Conservation (phyloP, 495 filamentous ascomycete species). For the Xanthoparmelia taractica region DNA sequence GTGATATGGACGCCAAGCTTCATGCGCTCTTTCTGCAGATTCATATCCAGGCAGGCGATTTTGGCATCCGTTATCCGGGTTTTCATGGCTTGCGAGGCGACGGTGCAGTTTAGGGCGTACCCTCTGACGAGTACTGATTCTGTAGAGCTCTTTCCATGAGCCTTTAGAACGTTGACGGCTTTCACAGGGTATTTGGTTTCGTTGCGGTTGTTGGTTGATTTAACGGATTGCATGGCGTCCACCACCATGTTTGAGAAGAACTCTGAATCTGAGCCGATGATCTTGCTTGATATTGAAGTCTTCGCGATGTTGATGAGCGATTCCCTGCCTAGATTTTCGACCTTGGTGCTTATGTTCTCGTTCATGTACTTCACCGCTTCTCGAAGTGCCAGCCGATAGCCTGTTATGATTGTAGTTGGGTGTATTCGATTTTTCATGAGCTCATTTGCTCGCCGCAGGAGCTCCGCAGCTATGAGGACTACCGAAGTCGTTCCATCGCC, state of each 20-base stretch:
- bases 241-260: slow-evolving; percentile 98
- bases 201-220: slow-evolving; percentile 78
- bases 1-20: slow-evolving; percentile 98
- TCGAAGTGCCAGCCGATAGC: slow-evolving; percentile 88
- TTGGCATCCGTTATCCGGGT: slow-evolving; percentile 89
- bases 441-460: slow-evolving; percentile 90
- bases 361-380: slow-evolving; percentile 99
- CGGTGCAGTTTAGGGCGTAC: slow-evolving; percentile 97
- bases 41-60: slow-evolving; percentile 96
- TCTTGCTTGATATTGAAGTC: slow-evolving; percentile 98
- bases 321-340: slow-evolving; percentile 82
- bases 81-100: slow-evolving; percentile 96
- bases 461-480: slow-evolving; percentile 92
- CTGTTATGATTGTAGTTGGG: slow-evolving; percentile 97
- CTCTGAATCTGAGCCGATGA: slow-evolving; percentile 90
- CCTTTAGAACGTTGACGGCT: slow-evolving; percentile 97
- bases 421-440: slow-evolving; percentile 99
- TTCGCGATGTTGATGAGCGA: slow-evolving; percentile 91
- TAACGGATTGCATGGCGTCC: slow-evolving; percentile 92
- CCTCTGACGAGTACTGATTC: slow-evolving; percentile 92
- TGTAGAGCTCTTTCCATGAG: slow-evolving; percentile 83
- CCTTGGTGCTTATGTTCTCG: slow-evolving; percentile 92
- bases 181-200: slow-evolving; percentile 98
- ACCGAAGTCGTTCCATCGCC: slow-evolving; percentile 98
- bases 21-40: slow-evolving; percentile 97